Percentiles rank a stretch among this genome's conserved stretches.
These are phyloP conservation scores for Trichophaea hybrida DNA, from an alignment of 2,329 filamentous ascomycete genomes.

Conservation along the genomic window DNA sequence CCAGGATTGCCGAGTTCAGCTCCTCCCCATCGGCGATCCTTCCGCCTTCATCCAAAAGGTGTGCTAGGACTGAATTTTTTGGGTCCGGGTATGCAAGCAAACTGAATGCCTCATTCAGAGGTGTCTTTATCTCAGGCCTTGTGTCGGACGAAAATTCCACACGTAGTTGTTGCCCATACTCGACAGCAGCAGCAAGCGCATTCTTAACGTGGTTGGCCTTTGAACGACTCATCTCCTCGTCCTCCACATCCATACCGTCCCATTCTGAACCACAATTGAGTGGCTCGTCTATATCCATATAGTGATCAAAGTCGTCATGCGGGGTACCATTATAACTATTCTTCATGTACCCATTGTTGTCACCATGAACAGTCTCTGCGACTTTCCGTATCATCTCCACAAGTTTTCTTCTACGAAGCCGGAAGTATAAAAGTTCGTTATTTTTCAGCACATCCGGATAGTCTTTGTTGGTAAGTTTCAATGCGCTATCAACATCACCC, in stretches of 20 bases:
- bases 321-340: slow-evolving; percentile 32
- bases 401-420: slow-evolving; percentile 76
- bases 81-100: slow-evolving; percentile 78
- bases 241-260: slow-evolving; percentile 25
- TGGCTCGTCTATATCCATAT: slow-evolving; percentile 43
- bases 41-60: slow-evolving; percentile 61
- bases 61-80: slow-evolving; percentile 58
- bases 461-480: slow-evolving; percentile 63
- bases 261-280: slow-evolving; percentile 13
- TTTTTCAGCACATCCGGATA: slow-evolving; percentile 69
- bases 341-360: slow-evolving; percentile 25
- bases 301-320: slow-evolving; percentile 33
- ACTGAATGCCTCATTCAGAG: slow-evolving; percentile 72
- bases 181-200: slow-evolving; percentile 54
- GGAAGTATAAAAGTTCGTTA: slow-evolving; percentile 76
- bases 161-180: slow-evolving; percentile 66
- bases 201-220: slow-evolving; percentile 28
- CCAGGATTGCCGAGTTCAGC: slow-evolving; percentile 79
- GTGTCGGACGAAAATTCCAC: slow-evolving; percentile 61
- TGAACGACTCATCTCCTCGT: slow-evolving; percentile 15
- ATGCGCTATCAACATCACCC: slow-evolving; percentile 77
- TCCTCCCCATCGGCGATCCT: slow-evolving; percentile 76
- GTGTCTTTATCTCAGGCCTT: slow-evolving; percentile 53
- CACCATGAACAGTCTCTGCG: slow-evolving; percentile 21
- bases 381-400: slow-evolving; percentile 66